These are phyloP conservation scores for Fusarium beomiforme DNA, from an alignment of 2,329 filamentous ascomycete species.

Conservation along the genomic window DNA sequence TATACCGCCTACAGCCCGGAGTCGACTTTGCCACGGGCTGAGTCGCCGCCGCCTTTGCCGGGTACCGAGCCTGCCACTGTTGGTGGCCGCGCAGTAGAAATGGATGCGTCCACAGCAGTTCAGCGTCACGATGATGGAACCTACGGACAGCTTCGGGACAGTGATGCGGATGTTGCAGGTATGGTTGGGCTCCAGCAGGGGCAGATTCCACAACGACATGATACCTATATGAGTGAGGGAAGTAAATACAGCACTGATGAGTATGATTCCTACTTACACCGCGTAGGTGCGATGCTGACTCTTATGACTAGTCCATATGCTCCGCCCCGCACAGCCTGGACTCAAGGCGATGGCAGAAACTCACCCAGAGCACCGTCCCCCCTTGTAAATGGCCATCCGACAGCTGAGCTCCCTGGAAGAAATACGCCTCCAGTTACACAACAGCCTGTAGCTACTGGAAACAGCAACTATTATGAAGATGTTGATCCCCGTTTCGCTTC, in stretches of 20 bases:
- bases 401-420: constrained; percentile 51
- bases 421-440: constrained; percentile 47
- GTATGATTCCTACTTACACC: constrained; percentile 56
- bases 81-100: constrained; percentile 77
- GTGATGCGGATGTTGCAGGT: constrained; percentile 76
- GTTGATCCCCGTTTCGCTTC: constrained; percentile 86
- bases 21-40: constrained; percentile 65
- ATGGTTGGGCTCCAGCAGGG: constrained; percentile 78
- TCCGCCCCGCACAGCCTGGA: constrained; percentile 67
- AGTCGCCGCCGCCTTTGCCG: constrained; percentile 71
- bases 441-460: constrained; percentile 40
- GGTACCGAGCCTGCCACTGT: constrained; percentile 52
- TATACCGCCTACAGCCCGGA: constrained; percentile 59
- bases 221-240: constrained; percentile 69
- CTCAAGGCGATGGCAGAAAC: constrained; percentile 54
- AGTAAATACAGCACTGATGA: constrained; percentile 79
- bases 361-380: constrained; percentile 60
- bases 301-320: constrained; percentile 57
- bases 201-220: constrained; percentile 51
- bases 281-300: neutral
- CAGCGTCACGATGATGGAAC: constrained; percentile 56
- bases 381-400: constrained; percentile 48
- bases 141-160: constrained; percentile 65
- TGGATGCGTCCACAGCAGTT: constrained; percentile 73
- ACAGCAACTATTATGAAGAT: constrained; percentile 84